Percentiles rank a stretch among this genome's conserved stretches.
phyloP scores from a whole-genome alignment of 2,329 filamentous ascomycete genomes.

The Chaetomiaceae sp. region DNA sequence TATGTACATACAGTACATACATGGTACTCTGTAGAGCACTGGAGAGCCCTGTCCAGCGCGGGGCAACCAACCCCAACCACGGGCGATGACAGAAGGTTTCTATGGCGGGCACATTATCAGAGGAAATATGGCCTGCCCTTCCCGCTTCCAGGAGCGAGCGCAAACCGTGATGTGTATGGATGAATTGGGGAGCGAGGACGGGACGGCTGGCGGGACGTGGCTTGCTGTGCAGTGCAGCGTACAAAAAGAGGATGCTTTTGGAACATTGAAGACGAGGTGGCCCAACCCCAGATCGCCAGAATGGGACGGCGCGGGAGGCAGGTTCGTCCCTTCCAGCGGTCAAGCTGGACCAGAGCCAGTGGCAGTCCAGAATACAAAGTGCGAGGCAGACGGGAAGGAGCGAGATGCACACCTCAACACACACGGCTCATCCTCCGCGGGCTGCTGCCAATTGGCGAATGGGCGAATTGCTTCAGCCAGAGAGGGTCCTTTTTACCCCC shows the following conservation, averaged over 20 bases:
- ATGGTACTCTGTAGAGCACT: not conserved
- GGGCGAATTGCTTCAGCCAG: slow-evolving; percentile 8
- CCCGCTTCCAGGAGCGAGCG: slow-evolving; percentile 1
- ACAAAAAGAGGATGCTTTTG: slow-evolving; percentile 2
- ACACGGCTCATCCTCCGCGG: slow-evolving; percentile 14
- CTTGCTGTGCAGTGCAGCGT: slow-evolving; percentile 2
- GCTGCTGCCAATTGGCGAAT: slow-evolving; percentile 13
- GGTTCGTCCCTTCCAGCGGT: slow-evolving; percentile 5
- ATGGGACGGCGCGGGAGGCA: slow-evolving; percentile 1
- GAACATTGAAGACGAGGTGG: not conserved
- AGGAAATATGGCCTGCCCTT: not conserved
- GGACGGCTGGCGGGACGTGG: slow-evolving; percentile 13
- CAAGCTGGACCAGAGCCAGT: not conserved
- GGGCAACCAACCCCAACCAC: not conserved
- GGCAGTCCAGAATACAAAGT: not conserved
- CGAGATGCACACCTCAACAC: slow-evolving; percentile 12
- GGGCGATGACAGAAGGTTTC: not conserved
- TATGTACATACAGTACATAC: no score
- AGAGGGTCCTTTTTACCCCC: not conserved
- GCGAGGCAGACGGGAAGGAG: slow-evolving; percentile 13
- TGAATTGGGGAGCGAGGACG: slow-evolving; percentile 10
- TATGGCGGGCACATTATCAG: not conserved
- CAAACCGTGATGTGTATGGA: slow-evolving; percentile 10
- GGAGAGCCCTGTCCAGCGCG: not conserved
- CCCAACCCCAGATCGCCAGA: slow-evolving; percentile 5